A percentile compares a stretch with the other conserved stretches of the same genome.
Conservation (phyloP, 352 stramenopile genomes). For the Elongisporangium senticosum region DNA sequence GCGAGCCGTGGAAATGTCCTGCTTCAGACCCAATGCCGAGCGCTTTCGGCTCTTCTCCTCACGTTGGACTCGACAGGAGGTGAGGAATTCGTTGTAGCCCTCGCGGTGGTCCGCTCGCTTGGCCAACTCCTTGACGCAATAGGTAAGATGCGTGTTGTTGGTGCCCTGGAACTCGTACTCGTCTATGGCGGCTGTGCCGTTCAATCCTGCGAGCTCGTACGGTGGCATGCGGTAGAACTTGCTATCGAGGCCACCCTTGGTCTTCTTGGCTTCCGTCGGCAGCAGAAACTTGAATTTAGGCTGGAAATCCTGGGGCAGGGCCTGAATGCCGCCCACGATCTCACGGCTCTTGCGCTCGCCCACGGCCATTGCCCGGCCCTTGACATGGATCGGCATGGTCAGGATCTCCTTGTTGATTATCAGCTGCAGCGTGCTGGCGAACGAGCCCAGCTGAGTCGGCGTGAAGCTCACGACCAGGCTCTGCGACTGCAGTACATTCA, state of each 20-base stretch:
- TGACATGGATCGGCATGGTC: slow-evolving; percentile 48
- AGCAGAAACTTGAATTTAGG: slow-evolving; percentile 89
- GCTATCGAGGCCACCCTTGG: slow-evolving; percentile 40
- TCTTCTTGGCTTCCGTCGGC: slow-evolving; percentile 57
- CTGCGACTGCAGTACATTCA: slow-evolving; percentile 86
- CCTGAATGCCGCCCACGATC: slow-evolving; percentile 54
- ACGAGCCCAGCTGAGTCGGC: slow-evolving; percentile 81
- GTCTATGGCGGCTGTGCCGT: slow-evolving; percentile 65
- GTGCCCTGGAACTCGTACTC: slow-evolving; percentile 81
- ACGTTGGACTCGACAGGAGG: slow-evolving; percentile 28
- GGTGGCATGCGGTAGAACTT: slow-evolving; percentile 56
- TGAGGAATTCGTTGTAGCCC: slow-evolving; percentile 67
- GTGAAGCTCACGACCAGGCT: slow-evolving; percentile 88
- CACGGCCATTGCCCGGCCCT: slow-evolving; percentile 53
- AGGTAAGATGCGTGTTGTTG: slow-evolving; percentile 83
- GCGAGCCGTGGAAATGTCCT: slow-evolving; percentile 34
- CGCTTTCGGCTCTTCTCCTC: slow-evolving; percentile 28
- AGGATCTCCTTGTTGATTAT: slow-evolving; percentile 45
- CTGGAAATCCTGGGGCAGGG: slow-evolving; percentile 79
- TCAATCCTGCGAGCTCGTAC: slow-evolving; percentile 54
- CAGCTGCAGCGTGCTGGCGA: slow-evolving; percentile 39
- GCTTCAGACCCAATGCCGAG: slow-evolving; percentile 31
- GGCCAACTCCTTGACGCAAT: slow-evolving; percentile 78
- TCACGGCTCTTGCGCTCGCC: slow-evolving; percentile 24
- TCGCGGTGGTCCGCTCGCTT: slow-evolving; percentile 59